phyloP scores from a whole-genome alignment of 257 asterid species.

The Asclepias syriaca region DNA sequence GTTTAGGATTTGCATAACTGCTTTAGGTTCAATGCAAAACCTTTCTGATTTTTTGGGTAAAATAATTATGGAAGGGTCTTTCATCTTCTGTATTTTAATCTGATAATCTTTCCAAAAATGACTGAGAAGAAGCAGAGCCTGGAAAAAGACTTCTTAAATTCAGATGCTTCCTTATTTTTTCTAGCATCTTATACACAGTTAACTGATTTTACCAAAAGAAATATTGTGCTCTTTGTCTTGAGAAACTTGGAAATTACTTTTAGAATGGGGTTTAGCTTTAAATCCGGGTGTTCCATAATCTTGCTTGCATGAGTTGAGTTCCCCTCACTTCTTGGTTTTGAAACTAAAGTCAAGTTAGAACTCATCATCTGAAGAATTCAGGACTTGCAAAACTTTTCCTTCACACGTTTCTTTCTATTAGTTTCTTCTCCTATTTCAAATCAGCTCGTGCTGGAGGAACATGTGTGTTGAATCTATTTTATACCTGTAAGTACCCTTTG shows the following conservation, averaged over 20 bases:
- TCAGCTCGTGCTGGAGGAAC: not conserved
- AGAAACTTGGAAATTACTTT: slow-evolving; percentile 7
- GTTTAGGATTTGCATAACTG: not conserved
- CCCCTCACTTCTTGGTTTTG: not conserved
- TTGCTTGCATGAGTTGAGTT: not conserved
- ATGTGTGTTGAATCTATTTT: not conserved
- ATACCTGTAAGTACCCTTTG: not conserved
- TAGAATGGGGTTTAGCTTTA: not conserved
- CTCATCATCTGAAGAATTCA: not conserved
- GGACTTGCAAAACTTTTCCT: not conserved
- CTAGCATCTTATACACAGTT: not conserved
- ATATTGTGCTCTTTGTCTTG: not conserved
- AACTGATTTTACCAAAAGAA: not conserved
- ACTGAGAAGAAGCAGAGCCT: not conserved
- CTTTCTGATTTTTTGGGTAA: not conserved
- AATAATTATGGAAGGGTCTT: not conserved
- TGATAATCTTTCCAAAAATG: not conserved
- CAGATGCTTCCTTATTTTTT: not conserved
- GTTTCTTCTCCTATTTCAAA: not conserved
- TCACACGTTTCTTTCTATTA: not conserved
- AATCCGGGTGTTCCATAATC: not conserved
- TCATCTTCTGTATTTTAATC: not conserved
- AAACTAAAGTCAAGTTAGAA: not conserved
- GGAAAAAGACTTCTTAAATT: not conserved
- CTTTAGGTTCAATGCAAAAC: not conserved